phyloP scores from a whole-genome alignment of 148 eudicot genomes.

The Arbutus unedo region DNA sequence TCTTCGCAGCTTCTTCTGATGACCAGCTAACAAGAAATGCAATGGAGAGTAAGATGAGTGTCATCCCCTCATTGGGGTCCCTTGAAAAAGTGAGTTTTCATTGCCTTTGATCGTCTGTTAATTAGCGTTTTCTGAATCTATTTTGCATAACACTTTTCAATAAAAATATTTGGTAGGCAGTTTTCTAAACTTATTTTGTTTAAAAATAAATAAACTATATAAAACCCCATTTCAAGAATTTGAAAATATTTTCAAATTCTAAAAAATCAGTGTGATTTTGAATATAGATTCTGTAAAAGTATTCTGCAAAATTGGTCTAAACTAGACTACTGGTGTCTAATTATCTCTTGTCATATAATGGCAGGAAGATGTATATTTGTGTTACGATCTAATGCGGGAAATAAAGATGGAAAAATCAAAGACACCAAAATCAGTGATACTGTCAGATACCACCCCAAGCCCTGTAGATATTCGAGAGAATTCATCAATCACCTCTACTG shows the following conservation, averaged over 20 bases:
- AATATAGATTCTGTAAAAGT: neutral
- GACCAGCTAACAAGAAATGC: conserved; percentile 32
- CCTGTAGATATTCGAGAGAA: conserved; percentile 5
- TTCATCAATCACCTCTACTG: conserved; percentile 15
- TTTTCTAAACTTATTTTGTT: neutral
- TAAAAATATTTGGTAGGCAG: neutral
- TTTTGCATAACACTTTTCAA: neutral
- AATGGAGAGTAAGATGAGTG: conserved; percentile 34
- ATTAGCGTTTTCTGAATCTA: neutral
- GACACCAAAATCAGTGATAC: conserved; percentile 16
- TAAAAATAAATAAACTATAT: too few species aligned
- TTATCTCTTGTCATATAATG: neutral
- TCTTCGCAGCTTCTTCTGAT: conserved; percentile 43
- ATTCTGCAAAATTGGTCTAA: neutral
- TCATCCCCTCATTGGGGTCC: conserved; percentile 37
- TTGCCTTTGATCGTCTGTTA: neutral
- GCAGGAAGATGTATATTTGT: conserved; percentile 28
- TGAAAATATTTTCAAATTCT: neutral
- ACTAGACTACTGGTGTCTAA: neutral
- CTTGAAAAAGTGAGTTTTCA: conserved; percentile 45
- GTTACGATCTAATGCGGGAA: conserved; percentile 26
- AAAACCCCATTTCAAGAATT: neutral
- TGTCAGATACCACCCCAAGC: conserved; percentile 10
- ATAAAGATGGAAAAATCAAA: conserved; percentile 16
- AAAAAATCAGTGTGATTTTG: neutral